Evolutionary conservation across 768 basidiomycete genomes (phyloP), one percentile per base, ranked within the genome.

Genomic region (Epithele typhae): DNA sequence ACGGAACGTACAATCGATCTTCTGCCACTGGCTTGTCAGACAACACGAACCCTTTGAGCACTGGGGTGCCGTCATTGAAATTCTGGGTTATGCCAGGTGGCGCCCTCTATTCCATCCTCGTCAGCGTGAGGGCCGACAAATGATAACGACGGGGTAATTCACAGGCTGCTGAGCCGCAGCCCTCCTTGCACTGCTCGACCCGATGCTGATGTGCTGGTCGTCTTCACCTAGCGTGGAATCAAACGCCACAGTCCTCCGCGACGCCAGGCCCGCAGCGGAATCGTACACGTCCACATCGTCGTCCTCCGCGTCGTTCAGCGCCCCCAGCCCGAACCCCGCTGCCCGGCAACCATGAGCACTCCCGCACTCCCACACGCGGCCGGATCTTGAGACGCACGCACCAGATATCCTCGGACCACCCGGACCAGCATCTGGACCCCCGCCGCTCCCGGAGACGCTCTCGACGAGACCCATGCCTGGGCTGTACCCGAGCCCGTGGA

Each of bases 241-340:
- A 57, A 84, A 88, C 6, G 86, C 85, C 36, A 79, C 70, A 32
- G 77, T 71, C 48, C 68, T 75, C 50, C 73, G 68, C 14, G 69
- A 65, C 1, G 54, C 57, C 12, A 46, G 41, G 1, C 56, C 60
- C 9, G 43, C 40, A 0, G 59, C 23, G 32, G 70, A 66, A 55
- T 91, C 89, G 55, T 93, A 94, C 4, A 92, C 72, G 54, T 93
- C 91, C 25, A 90, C 43, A 59, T 93, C 93, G 60, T 97, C 93
- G 38, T 94, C 91, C 40, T 97, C 94, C 2, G 91, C 93, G 45
- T 96, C 93, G 59, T 95, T 96, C 15, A 92, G 65, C 1, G 88
- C 90, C 5, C 92, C 91, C 15, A 94, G 71, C 30, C 92, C 92
- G 58, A 93, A 95, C 1, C 91, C 92, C 60, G 84, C 88, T 87